These are phyloP conservation scores for Beauveria varroae DNA, from an alignment of 2,329 filamentous ascomycete genomes.

Conservation along the genomic window DNA sequence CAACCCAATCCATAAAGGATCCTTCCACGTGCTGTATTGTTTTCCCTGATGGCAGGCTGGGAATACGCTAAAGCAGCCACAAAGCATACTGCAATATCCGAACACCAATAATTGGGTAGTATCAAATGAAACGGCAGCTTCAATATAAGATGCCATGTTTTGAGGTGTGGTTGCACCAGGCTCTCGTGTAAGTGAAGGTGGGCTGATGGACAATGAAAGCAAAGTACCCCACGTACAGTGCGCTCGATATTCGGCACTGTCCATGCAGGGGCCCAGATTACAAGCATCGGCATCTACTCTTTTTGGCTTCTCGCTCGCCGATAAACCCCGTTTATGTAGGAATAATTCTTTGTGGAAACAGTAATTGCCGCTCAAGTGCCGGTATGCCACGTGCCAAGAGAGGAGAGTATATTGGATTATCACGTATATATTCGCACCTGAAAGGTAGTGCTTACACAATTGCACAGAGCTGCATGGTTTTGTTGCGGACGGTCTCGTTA, in stretches of 20 bases:
- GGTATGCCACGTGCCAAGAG: neutral
- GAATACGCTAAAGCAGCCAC: neutral
- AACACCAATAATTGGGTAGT: neutral
- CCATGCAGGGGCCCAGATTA: too few relatives aligned
- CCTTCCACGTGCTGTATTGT: neutral
- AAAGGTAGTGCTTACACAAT: neutral
- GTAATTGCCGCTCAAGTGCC: neutral
- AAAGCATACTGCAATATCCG: neutral
- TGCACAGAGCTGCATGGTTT: neutral
- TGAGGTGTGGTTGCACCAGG: neutral
- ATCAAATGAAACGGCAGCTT: neutral
- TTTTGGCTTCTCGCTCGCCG: neutral
- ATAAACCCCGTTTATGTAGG: neutral
- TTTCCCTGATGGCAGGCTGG: neutral
- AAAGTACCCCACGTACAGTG: neutral
- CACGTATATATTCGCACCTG: neutral
- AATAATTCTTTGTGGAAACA: too few relatives aligned
- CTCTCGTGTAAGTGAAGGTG: neutral
- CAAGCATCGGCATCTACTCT: neutral
- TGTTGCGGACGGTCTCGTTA: neutral
- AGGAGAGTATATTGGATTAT: neutral
- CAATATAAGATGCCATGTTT: neutral
- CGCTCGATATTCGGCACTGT: neutral
- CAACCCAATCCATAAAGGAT: neutral
- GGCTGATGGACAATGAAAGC: neutral